Evolutionary conservation across 768 basidiomycete species (phyloP).

Genomic region (Candolleomyces aberdarensis): DNA sequence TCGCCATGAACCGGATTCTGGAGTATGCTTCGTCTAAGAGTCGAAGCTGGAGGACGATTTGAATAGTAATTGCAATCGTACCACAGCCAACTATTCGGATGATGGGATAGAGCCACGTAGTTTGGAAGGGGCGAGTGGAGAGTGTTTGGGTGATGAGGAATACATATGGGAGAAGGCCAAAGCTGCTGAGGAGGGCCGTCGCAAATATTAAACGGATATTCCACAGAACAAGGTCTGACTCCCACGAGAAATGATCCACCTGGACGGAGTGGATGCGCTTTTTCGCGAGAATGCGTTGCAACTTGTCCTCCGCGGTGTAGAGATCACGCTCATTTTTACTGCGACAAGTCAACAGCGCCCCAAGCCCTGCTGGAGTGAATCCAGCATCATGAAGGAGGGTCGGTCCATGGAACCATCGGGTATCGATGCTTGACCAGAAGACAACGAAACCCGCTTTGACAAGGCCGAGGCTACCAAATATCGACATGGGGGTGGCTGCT

Average conservation of each 20-base stretch:
- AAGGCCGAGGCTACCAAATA: slow-evolving; percentile 21
- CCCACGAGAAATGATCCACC: too few relatives aligned
- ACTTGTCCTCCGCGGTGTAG: background rate
- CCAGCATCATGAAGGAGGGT: background rate
- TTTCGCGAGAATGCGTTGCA: background rate
- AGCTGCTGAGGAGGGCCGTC: background rate
- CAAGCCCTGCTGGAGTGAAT: background rate
- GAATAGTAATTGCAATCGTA: background rate
- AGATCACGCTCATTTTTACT: background rate
- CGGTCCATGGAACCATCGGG: background rate
- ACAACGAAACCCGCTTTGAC: slow-evolving; percentile 16
- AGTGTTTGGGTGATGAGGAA: background rate
- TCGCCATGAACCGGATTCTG: slow-evolving; percentile 1
- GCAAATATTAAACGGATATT: background rate
- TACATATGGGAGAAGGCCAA: background rate
- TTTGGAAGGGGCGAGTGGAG: background rate
- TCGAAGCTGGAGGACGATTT: slow-evolving; percentile 2
- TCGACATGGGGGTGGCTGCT: slow-evolving; percentile 20
- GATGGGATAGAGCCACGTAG: slow-evolving; percentile 1
- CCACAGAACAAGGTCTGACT: slow-evolving; percentile 1
- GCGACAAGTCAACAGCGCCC: background rate
- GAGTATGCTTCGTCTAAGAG: slow-evolving; percentile 1
- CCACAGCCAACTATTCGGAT: slow-evolving; percentile 1
- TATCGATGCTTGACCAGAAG: slow-evolving; percentile 11
- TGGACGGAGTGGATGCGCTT: background rate